Conservation (phyloP, 148 eudicot species). For the Linanthus parryae region DNA sequence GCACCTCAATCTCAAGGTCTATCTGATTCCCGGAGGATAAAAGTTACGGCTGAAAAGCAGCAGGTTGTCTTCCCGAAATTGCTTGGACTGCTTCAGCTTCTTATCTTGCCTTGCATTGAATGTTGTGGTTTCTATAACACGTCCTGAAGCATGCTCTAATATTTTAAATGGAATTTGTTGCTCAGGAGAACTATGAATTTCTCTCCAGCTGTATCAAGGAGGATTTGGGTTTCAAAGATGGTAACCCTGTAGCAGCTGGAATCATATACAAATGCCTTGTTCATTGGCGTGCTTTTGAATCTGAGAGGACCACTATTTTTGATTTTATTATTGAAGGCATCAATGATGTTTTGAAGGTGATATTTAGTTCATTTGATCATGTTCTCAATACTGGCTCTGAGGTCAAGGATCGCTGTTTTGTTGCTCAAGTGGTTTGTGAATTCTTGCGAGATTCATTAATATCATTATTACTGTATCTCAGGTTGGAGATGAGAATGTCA, state of each 20-base stretch:
- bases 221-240: conserved; percentile 88
- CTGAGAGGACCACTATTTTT: conserved; percentile 94
- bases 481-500: conserved; percentile 73
- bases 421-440: neutral
- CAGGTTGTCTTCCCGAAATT: conserved; percentile 49
- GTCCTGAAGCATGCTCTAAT: conserved; percentile 1
- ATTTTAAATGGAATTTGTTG: conserved; percentile 11
- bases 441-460: neutral
- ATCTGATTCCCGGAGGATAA: conserved; percentile 74
- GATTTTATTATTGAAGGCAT: conserved; percentile 85
- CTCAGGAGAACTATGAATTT: conserved; percentile 77
- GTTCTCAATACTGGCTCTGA: neutral
- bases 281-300: conserved; percentile 94
- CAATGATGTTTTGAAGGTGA: conserved; percentile 75
- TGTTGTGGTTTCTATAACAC: neutral
- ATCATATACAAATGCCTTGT: conserved; percentile 87
- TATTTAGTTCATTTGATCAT: no score
- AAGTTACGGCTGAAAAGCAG: conserved; percentile 58
- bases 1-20: conserved; percentile 51
- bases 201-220: conserved; percentile 85
- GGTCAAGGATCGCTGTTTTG: neutral
- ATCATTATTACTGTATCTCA: conserved; percentile 18
- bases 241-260: conserved; percentile 92
- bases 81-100: neutral
- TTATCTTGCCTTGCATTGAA: neutral